Percentiles rank a stretch among this genome's conserved stretches.
phyloP scores from a whole-genome alignment of 1,284 basidiomycete species.

The Fomitopsis schrenkii region DNA sequence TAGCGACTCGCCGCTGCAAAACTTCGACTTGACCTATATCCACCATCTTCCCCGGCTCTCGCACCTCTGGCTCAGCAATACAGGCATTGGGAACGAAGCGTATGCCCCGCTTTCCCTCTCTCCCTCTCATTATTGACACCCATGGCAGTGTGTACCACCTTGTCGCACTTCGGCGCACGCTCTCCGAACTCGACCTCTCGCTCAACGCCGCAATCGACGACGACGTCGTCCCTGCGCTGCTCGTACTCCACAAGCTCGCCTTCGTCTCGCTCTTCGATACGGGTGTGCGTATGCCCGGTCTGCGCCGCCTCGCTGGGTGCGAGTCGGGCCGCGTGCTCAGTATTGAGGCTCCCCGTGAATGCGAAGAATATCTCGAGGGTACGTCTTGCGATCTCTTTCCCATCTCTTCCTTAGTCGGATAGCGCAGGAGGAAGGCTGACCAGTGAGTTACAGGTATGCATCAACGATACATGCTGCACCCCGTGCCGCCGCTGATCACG shows the following conservation, averaged over 20 bases:
- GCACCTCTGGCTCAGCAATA: constrained; percentile 46
- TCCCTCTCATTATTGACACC: not conserved
- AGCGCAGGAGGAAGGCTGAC: not conserved
- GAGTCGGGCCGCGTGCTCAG: constrained; percentile 29
- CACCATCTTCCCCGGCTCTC: constrained; percentile 49
- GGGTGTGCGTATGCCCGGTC: constrained; percentile 48
- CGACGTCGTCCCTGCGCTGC: constrained; percentile 50
- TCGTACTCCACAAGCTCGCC: constrained; percentile 41
- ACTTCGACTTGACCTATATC: constrained; percentile 47
- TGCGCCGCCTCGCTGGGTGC: constrained; percentile 42
- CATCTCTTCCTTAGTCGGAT: not conserved
- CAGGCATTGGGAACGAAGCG: constrained; percentile 60
- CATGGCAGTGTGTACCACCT: constrained; percentile 51
- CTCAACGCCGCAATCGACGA: constrained; percentile 50
- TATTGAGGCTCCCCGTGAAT: constrained; percentile 48
- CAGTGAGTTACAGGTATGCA: constrained; percentile 33
- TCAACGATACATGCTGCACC: constrained; percentile 42
- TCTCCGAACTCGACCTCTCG: constrained; percentile 47
- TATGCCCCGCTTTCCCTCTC: constrained; percentile 22
- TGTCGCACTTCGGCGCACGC: constrained; percentile 46
- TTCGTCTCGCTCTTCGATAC: constrained; percentile 53
- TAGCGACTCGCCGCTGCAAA: constrained; percentile 37
- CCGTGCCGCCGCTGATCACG: constrained; percentile 44
- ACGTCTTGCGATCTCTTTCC: constrained; percentile 13
- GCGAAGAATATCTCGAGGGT: constrained; percentile 54